These are phyloP conservation scores for Fusarium austroafricanum DNA, from an alignment of 2,329 filamentous ascomycete species.

Conservation along the genomic window DNA sequence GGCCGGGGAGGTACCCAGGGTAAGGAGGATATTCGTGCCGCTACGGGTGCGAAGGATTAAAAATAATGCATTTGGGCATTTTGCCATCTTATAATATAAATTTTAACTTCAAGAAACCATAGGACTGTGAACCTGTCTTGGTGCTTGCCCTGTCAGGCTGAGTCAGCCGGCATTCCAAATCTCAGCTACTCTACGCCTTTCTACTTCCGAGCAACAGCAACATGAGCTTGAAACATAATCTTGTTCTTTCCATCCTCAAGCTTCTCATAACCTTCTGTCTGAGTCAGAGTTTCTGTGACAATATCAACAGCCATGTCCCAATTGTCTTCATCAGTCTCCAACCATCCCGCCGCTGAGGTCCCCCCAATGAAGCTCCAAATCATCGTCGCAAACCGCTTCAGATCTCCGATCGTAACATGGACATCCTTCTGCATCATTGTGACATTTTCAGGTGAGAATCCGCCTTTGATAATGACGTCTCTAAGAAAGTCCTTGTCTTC, in stretches of 20 bases:
- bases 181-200: too few species aligned
- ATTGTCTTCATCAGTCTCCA: conserved; percentile 11
- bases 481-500: neutral
- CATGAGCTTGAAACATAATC: conserved; percentile 12
- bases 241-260: neutral
- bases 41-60: conserved; percentile 6
- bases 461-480: neutral
- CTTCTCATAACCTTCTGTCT: neutral
- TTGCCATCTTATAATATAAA: too few species aligned
- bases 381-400: conserved; percentile 1
- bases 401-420: neutral
- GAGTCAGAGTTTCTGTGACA: neutral
- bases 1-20: conserved; percentile 20
- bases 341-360: conserved; percentile 3
- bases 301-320: conserved; percentile 2
- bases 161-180: neutral
- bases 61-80: too few species aligned
- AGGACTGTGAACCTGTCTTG: too few species aligned
- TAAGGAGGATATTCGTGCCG: conserved; percentile 8
- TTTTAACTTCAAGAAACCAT: too few species aligned
- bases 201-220: conserved; percentile 1
- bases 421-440: neutral
- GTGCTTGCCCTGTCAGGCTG: neutral
- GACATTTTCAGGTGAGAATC: accelerated
- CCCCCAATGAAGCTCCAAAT: conserved; percentile 26